Base-by-base conservation (phyloP, 2,329 filamentous ascomycete species). In the Teratosphaeria viscida region DNA sequence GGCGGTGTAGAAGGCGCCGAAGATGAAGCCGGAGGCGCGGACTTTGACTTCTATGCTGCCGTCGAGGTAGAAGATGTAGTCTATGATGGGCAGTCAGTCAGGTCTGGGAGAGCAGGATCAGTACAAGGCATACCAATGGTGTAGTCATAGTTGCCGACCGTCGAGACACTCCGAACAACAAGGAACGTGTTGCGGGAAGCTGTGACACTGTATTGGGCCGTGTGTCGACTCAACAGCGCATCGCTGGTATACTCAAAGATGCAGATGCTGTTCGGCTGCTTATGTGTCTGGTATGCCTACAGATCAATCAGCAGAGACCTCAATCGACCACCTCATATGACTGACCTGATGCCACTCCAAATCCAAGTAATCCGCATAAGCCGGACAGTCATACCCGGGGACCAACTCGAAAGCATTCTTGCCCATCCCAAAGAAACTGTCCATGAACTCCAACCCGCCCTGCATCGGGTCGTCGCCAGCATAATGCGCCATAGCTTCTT, bases 71-170 rank as follows among this genome's bases (percentile, higher is more conserved):
- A 84, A 83, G 16, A 73, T 70, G 64, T 82, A 83, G 55, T 73
- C 74, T 49, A 6, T 23, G 43, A 49, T n/a, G 16, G 2, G 16
- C 19, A n/a, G 43, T 49, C n/a, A 49, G 37, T 43, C n/a, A 5
- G 10, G 12, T 14, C 1, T 5, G 12, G 11, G 16, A n/a, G 16
- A n/a, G 8, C 2, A 16, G 11, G 43, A 23, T 19, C 1, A n/a
- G 6, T 16, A n/a, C 5, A n/a, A 23, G 19, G 43, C 8, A 5
- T 49, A 49, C 43, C 43, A 57, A 82, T 77, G n/a, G 75, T 75
- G 60, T 68, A 78, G 62, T 83, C 81, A 66, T 83, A 82, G 68
- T 83, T 83, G 1, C 79, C 80, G 2, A 83, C 76, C 0, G 79
- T 82, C 1, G 75, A 73, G 2, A 82, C 75, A 1, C 72, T 75